phyloP scores from a whole-genome alignment of 2,329 filamentous ascomycete species.

The Ophiostoma novo-ulmi region DNA sequence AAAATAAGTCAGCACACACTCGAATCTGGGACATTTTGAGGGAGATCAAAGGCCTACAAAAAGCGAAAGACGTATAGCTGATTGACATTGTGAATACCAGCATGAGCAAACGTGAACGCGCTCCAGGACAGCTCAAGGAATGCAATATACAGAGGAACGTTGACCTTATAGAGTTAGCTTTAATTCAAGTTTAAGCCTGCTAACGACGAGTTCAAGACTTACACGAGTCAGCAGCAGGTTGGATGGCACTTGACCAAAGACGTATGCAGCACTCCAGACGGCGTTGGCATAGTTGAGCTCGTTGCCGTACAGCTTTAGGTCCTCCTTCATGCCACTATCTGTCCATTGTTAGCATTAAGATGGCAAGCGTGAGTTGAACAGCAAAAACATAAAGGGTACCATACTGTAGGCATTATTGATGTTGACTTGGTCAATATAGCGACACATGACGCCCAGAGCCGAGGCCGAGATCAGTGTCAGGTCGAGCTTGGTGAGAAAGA shows the following conservation, averaged over 20 bases:
- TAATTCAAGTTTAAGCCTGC: too few relatives aligned
- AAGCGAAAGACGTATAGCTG: constrained; percentile 32
- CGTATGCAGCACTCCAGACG: constrained; percentile 35
- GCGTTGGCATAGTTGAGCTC: constrained; percentile 41
- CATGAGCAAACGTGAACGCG: constrained; percentile 30
- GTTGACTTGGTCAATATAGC: constrained; percentile 32
- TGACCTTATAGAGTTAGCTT: not conserved
- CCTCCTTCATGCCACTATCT: constrained; percentile 34
- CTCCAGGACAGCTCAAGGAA: not conserved
- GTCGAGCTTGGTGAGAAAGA: constrained; percentile 30
- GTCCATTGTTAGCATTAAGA: not conserved
- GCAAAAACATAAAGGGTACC: not conserved
- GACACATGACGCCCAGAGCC: constrained; percentile 31
- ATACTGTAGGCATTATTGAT: constrained; percentile 31
- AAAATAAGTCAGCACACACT: too few relatives aligned
- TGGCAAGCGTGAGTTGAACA: not conserved
- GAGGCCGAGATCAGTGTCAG: constrained; percentile 31
- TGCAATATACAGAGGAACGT: constrained; percentile 1
- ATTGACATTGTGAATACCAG: constrained; percentile 28
- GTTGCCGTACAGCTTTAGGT: constrained; percentile 32
- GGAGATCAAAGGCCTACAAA: constrained; percentile 19
- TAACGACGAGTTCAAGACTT: constrained; percentile 22
- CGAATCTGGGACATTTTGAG: not conserved
- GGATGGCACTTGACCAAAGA: constrained; percentile 37
- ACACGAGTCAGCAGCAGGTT: constrained; percentile 42